phyloP scores from a whole-genome alignment of 805 yeast genomes.

The Barnettozyma siamensis region DNA sequence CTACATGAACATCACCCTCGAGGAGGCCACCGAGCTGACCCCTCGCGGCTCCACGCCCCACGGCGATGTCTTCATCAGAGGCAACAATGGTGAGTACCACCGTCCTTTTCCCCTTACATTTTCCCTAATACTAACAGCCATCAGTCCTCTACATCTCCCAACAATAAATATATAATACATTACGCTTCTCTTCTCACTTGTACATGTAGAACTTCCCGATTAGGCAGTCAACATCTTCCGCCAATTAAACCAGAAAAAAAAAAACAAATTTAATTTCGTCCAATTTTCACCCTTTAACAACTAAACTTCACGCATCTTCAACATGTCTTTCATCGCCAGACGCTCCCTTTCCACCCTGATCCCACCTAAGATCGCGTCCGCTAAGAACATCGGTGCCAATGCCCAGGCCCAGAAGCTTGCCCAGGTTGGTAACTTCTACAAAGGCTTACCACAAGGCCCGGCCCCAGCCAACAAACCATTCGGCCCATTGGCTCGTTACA shows the following conservation, averaged over 20 bases:
- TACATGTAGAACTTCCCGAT: conserved; percentile 6
- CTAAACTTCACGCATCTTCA: neutral
- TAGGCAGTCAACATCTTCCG: conserved; percentile 7
- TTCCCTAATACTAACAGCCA: conserved; percentile 6
- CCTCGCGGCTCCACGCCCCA: conserved; percentile 39
- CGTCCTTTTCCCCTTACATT: too few species aligned
- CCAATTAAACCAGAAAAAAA: conserved; percentile 1
- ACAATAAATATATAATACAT: conserved; percentile 9
- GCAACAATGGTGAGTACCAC: conserved; percentile 65
- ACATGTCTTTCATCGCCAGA: conserved; percentile 81
- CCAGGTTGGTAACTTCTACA: conserved; percentile 91
- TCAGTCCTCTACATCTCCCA: conserved; percentile 24
- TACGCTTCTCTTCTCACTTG: too few species aligned
- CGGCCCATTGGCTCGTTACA: conserved; percentile 70
- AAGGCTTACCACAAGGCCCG: conserved; percentile 90
- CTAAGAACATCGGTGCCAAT: conserved; percentile 89
- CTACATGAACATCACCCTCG: conserved; percentile 90
- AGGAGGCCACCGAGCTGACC: conserved; percentile 56
- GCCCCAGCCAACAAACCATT: conserved; percentile 71
- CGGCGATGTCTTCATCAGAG: conserved; percentile 82
- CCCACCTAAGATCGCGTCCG: conserved; percentile 98
- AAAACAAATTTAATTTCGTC: neutral
- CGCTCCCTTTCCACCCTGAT: conserved; percentile 93
- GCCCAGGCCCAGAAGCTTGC: conserved; percentile 97
- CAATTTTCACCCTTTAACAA: neutral